Conservation (phyloP, 345 rosid species). For the Rhodamnia rubescens region DNA sequence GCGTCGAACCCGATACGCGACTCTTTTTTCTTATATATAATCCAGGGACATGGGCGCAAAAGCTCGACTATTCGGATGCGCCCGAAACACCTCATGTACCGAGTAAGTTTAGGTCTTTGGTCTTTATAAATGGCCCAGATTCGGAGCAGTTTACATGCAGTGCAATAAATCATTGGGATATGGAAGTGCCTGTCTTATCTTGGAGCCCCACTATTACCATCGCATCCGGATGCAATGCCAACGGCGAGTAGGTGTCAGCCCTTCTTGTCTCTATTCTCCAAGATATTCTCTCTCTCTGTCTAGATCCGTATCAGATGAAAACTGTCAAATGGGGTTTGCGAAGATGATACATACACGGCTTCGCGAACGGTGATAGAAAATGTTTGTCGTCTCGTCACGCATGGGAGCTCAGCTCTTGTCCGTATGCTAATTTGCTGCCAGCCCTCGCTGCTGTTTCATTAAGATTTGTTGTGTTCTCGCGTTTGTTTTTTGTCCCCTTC, state of each 20-base stretch:
- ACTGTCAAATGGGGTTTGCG: too few species aligned
- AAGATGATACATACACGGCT: too few species aligned
- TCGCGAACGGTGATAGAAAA: too few species aligned
- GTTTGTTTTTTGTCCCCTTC: background rate
- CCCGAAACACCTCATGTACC: background rate
- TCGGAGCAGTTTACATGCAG: background rate
- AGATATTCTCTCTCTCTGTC: too few species aligned
- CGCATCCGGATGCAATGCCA: background rate
- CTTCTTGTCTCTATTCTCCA: too few species aligned
- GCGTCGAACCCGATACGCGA: background rate
- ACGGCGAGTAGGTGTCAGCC: background rate
- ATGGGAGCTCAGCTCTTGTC: too few species aligned
- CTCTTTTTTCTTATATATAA: background rate
- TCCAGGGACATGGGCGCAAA: background rate
- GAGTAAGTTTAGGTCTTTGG: background rate
- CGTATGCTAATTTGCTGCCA: background rate
- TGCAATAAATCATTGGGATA: background rate
- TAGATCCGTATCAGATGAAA: too few species aligned
- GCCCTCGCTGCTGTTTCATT: background rate
- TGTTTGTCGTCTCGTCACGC: too few species aligned
- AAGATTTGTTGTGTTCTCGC: background rate
- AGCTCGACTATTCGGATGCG: background rate
- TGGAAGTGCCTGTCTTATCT: background rate
- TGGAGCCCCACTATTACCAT: background rate
- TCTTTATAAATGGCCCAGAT: background rate